Evolutionary conservation across 2,329 filamentous ascomycete genomes (phyloP), one percentile per base, ranked within the genome.

Genomic region (Pestalotiopsis sp.): DNA sequence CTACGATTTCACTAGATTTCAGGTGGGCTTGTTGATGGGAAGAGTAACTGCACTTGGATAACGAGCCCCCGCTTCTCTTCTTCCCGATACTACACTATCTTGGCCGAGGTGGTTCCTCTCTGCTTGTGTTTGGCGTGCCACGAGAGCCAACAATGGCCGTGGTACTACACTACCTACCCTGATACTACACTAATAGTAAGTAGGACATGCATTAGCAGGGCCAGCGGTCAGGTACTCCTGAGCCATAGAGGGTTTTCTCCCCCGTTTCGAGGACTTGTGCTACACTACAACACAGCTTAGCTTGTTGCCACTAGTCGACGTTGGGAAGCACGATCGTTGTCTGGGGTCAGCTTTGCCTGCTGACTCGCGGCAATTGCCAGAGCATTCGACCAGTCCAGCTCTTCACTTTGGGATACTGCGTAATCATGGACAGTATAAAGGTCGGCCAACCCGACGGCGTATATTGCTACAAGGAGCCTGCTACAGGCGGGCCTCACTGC

Each of bases 241-340:
- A 52, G n/a, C 45, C 45, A 52, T 52, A n/a, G 20, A 17, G 20
- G 20, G 45, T 17, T 23, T 52, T 52, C 45, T 20, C 17, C 9
- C 9, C 45, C 45, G 17, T 52, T 52, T 36, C 31, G 31, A 36
- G 31, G 31, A 36, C 7, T 36, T 36, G 31, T 36, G 31, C 31
- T 36, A 36, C 31, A 36, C 31, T 36, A 36, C 31, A 36, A 36
- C 7, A 12, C 27, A 17, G 27, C 59, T 20, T 25, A 62, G 36
- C n/a, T 36, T 23, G 12, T 64, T 64, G 61, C 61, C 61, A 64
- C 61, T 49, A 64, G 20, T 52, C 41, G 49, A 36, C 63, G 45
- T 65, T 58, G 41, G 27, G 49, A 57, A 57, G 25, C 41, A 55
- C 49, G 63, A 55, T n/a, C 45, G 13, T 55, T 52, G 57, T 59